Evolutionary conservation across 495 filamentous ascomycete species (phyloP).

Genomic region (Chaetomidium leptoderma): DNA sequence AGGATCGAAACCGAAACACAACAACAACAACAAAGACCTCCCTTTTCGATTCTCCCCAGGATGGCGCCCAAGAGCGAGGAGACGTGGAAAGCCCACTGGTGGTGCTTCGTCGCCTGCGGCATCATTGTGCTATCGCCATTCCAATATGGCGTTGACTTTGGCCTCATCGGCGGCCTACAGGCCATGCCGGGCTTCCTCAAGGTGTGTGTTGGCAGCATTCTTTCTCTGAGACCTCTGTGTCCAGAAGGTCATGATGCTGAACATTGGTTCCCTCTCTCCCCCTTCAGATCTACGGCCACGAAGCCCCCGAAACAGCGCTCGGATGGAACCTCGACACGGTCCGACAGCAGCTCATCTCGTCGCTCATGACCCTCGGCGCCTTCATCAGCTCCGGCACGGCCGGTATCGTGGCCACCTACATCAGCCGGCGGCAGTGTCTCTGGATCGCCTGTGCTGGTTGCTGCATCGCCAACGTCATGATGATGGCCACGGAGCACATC

Average conservation of each 20-base stretch:
- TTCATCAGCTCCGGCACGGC: slow-evolving; percentile 54
- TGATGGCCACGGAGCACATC: slow-evolving; percentile 53
- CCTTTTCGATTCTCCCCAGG: not conserved
- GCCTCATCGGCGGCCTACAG: slow-evolving; percentile 57
- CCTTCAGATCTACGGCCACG: slow-evolving; percentile 38
- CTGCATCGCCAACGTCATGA: slow-evolving; percentile 49
- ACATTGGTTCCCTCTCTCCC: not conserved
- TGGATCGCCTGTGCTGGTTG: slow-evolving; percentile 50
- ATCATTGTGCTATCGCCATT: slow-evolving; percentile 53
- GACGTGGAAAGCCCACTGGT: slow-evolving; percentile 38
- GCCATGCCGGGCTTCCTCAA: slow-evolving; percentile 59
- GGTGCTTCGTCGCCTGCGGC: slow-evolving; percentile 41
- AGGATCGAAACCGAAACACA: not conserved
- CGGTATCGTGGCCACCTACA: slow-evolving; percentile 46
- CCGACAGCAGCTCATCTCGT: slow-evolving; percentile 54
- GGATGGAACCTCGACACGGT: slow-evolving; percentile 54
- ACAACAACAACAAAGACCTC: not conserved
- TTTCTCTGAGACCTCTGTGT: not conserved
- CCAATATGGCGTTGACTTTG: slow-evolving; percentile 62
- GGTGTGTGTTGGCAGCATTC: slow-evolving; percentile 27
- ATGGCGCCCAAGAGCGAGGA: slow-evolving; percentile 14
- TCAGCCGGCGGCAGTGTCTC: slow-evolving; percentile 47
- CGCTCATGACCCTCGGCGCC: slow-evolving; percentile 58
- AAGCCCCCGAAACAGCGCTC: slow-evolving; percentile 39
- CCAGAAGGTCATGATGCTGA: not conserved